These are phyloP conservation scores for Lagenidium sp. DNA, from an alignment of 352 stramenopile genomes.

Conservation along the genomic window DNA sequence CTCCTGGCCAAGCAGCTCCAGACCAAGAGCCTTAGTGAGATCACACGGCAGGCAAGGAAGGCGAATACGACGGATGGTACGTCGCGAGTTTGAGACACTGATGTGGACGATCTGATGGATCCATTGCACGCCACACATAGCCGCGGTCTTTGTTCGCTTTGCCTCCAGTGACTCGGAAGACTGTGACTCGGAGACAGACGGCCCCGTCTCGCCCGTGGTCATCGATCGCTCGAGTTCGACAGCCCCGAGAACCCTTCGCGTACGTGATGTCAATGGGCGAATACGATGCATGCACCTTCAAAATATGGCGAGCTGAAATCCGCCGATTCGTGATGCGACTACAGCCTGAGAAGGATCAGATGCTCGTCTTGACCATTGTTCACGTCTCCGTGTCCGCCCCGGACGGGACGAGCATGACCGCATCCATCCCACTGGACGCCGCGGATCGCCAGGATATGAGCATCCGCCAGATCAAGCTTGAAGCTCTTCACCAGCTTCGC, in stretches of 20 bases:
- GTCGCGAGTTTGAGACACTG: not conserved
- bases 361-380: not conserved
- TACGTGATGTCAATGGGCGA: not conserved
- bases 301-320: not conserved
- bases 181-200: conserved; percentile 12
- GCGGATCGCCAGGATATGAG: not conserved
- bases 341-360: no score
- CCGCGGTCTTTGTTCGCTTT: conserved; percentile 12
- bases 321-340: conserved; percentile 1
- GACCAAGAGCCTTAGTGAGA: not conserved
- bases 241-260: not conserved
- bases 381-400: no score
- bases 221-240: not conserved
- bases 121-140: not conserved
- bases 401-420: conserved; percentile 5
- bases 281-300: not conserved
- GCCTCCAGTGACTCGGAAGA: conserved; percentile 17
- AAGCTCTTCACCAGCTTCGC: conserved; percentile 43
- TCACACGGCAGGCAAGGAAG: not conserved
- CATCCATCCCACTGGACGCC: conserved; percentile 7
- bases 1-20: conserved; percentile 12
- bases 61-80: not conserved
- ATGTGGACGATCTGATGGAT: not conserved
- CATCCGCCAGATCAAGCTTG: conserved; percentile 45
- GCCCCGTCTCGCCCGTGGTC: not conserved